Conservation (phyloP, 345 rosid species). For the Camelina laxa region DNA sequence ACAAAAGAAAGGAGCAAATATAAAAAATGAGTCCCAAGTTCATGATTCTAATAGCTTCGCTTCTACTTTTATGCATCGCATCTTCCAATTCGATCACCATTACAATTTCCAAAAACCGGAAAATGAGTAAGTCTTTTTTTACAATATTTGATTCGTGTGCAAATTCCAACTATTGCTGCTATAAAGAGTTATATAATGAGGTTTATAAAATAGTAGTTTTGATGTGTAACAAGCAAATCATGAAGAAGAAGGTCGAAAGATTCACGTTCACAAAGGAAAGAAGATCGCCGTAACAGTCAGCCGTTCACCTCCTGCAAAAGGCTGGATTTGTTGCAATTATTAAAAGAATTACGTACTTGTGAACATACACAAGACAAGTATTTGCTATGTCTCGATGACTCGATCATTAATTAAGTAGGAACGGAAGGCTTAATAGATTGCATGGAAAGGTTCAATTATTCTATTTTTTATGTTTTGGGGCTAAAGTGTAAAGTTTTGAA, state of each 20-base stretch:
- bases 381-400: no score
- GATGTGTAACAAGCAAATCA: neutral
- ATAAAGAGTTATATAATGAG: neutral
- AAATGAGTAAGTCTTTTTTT: neutral
- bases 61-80: constrained; percentile 10
- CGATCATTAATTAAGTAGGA: neutral
- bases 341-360: neutral
- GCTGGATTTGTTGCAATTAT: neutral
- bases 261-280: neutral
- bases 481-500: neutral
- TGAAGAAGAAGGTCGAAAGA: neutral
- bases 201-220: neutral
- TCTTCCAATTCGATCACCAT: neutral
- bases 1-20: no score
- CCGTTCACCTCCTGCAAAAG: constrained; percentile 12
- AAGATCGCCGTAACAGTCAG: neutral
- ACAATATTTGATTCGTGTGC: neutral
- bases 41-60: neutral
- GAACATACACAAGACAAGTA: neutral
- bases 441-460: neutral
- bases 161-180: neutral
- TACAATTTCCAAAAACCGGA: neutral
- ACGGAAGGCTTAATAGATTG: neutral
- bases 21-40: no score
- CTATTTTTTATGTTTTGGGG: neutral